Conservation (phyloP, 306 rosid species). For the Oxytropis ochrocephala region DNA sequence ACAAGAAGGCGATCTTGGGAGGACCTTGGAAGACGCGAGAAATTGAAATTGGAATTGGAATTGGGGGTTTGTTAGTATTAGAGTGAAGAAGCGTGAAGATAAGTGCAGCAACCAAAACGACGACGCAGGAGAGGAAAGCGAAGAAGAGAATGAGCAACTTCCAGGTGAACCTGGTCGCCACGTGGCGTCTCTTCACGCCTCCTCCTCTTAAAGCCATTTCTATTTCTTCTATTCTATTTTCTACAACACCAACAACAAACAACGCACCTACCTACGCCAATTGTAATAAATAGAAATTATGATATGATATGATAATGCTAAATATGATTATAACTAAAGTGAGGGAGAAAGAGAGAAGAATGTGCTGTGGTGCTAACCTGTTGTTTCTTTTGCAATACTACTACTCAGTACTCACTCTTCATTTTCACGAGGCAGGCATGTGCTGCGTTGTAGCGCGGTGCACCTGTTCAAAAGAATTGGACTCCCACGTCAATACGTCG, state of each 20-base stretch:
- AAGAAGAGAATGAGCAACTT: constrained; percentile 50
- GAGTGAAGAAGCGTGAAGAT: constrained; percentile 55
- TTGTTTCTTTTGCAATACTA: neutral
- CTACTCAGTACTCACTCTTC: neutral
- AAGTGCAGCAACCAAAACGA: constrained; percentile 20
- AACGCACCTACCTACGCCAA: neutral
- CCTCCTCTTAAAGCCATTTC: constrained; percentile 33
- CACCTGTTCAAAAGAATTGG: neutral
- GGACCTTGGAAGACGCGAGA: constrained; percentile 40
- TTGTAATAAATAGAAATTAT: neutral
- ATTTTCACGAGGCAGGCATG: neutral
- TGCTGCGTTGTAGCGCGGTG: neutral
- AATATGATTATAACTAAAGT: neutral
- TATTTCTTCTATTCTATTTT: neutral
- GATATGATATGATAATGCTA: too few species aligned
- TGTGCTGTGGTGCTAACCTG: neutral
- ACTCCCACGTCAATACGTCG: neutral
- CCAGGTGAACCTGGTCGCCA: constrained; percentile 35
- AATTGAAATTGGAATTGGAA: constrained; percentile 13
- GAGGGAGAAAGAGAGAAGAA: neutral
- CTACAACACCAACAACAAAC: too few species aligned
- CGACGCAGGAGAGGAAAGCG: constrained; percentile 45
- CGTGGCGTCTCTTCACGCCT: constrained; percentile 50
- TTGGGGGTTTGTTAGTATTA: neutral
- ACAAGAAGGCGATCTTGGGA: constrained; percentile 82